phyloP scores from a whole-genome alignment of 805 yeast species.

The Groenewaldozyma tartarivorans region DNA sequence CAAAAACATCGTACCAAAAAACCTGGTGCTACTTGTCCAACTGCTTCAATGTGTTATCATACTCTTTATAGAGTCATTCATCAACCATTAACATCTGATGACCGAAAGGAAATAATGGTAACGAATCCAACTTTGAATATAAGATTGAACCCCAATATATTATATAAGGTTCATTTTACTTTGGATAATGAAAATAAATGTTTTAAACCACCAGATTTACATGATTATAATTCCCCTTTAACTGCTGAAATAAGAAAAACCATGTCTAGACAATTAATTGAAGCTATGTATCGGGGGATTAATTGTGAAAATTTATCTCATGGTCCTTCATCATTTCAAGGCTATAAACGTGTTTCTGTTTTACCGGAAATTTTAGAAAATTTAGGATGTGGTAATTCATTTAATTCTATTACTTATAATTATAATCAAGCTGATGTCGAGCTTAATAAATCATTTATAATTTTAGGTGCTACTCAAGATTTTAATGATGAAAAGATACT shows the following conservation, averaged over 20 bases:
- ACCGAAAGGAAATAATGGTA: slow-evolving; percentile 46
- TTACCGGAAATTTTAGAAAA: slow-evolving; percentile 17
- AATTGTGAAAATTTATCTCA: background rate
- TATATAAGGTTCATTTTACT: slow-evolving; percentile 27
- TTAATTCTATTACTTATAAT: background rate
- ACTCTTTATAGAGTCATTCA: slow-evolving; percentile 54
- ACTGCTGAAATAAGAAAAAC: slow-evolving; percentile 10
- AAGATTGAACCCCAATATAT: slow-evolving; percentile 45
- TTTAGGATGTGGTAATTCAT: slow-evolving; percentile 6
- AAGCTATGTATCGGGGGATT: slow-evolving; percentile 10
- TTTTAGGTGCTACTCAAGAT: slow-evolving; percentile 39
- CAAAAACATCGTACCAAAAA: slow-evolving; percentile 22
- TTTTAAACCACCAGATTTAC: slow-evolving; percentile 17
- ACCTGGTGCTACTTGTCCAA: slow-evolving; percentile 34
- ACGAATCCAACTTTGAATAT: slow-evolving; percentile 44
- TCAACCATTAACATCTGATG: slow-evolving; percentile 51
- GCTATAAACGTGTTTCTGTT: background rate
- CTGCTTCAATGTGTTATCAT: slow-evolving; percentile 47
- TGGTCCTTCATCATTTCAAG: background rate
- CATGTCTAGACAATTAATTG: slow-evolving; percentile 13
- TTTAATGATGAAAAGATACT: slow-evolving; percentile 41
- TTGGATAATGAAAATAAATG: slow-evolving; percentile 11
- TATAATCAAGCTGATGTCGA: background rate
- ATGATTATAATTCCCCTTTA: slow-evolving; percentile 11
- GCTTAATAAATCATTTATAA: slow-evolving; percentile 28